Percentiles rank a stretch among this genome's conserved stretches.
phyloP scores from a whole-genome alignment of 1,139 yeast species.

The Kodamaea suecica region DNA sequence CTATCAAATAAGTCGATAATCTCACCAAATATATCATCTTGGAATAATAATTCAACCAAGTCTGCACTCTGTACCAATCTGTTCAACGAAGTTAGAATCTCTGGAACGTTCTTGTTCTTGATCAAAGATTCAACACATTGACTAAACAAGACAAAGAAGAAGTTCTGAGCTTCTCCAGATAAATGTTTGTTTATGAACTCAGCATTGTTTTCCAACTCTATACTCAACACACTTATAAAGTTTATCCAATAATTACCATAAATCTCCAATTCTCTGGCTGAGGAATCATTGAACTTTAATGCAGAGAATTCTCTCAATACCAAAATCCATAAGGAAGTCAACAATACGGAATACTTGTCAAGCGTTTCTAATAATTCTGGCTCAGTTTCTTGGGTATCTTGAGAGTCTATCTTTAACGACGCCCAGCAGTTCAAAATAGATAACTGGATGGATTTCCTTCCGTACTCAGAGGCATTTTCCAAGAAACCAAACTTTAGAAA shows the following conservation, averaged over 20 bases:
- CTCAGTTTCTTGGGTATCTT: constrained; percentile 29
- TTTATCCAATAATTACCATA: constrained; percentile 76
- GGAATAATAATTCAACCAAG: constrained; percentile 59
- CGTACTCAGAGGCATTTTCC: constrained; percentile 47
- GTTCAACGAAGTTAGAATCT: constrained; percentile 52
- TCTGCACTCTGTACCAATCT: constrained; percentile 57
- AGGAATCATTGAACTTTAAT: constrained; percentile 51
- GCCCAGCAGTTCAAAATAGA: constrained; percentile 91
- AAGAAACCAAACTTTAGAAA: constrained; percentile 42
- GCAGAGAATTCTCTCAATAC: constrained; percentile 73
- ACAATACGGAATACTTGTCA: constrained; percentile 54
- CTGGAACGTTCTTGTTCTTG: constrained; percentile 38
- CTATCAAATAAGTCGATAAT: constrained; percentile 74
- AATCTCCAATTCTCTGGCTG: constrained; percentile 51
- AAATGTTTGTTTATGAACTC: constrained; percentile 41
- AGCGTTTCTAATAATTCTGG: constrained; percentile 43
- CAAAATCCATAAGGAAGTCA: constrained; percentile 78
- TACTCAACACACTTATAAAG: constrained; percentile 72
- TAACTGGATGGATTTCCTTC: constrained; percentile 63
- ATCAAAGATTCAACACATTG: constrained; percentile 78
- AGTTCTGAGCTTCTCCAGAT: constrained; percentile 66
- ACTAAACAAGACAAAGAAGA: constrained; percentile 78
- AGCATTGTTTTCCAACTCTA: constrained; percentile 54
- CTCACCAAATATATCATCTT: constrained; percentile 72
- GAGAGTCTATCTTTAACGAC: constrained; percentile 53